Evolutionary conservation across 2,329 filamentous ascomycete genomes (phyloP).

Genomic region (Pyrenophora teres): DNA sequence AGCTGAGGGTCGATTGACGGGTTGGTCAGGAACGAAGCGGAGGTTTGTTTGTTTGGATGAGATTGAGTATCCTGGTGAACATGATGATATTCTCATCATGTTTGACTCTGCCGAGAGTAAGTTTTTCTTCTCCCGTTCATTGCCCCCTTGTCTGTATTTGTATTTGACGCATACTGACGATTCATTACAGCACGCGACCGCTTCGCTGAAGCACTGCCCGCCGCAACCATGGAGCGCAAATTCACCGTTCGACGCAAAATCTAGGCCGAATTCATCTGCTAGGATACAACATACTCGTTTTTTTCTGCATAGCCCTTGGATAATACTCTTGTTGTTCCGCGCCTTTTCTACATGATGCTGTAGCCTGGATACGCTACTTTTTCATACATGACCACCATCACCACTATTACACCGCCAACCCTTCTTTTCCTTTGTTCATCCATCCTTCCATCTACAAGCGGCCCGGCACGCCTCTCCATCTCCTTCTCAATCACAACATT

Average conservation of each 20-base stretch:
- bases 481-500: too few relatives aligned
- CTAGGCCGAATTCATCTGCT: slow-evolving; percentile 9
- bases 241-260: slow-evolving; percentile 53
- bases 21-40: slow-evolving; percentile 61
- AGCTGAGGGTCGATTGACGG: slow-evolving; percentile 54
- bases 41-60: slow-evolving; percentile 84
- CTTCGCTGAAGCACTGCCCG: slow-evolving; percentile 54
- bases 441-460: too few relatives aligned
- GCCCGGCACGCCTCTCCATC: too few relatives aligned
- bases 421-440: too few relatives aligned
- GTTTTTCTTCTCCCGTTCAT: slow-evolving; percentile 38
- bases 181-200: slow-evolving; percentile 49
- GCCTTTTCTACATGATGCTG: too few relatives aligned
- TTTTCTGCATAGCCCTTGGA: too few relatives aligned
- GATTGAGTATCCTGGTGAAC: slow-evolving; percentile 86
- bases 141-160: too few relatives aligned
- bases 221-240: slow-evolving; percentile 47
- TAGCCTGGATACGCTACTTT: too few relatives aligned
- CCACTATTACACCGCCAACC: too few relatives aligned
- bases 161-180: slow-evolving; percentile 24
- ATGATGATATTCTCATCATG: slow-evolving; percentile 84
- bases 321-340: too few relatives aligned
- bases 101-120: slow-evolving; percentile 80
- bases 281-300: too few relatives aligned
- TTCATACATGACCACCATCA: too few relatives aligned